Evolutionary conservation across 208 protist genomes (phyloP).

Genomic region (Leishmania amazonensis): DNA sequence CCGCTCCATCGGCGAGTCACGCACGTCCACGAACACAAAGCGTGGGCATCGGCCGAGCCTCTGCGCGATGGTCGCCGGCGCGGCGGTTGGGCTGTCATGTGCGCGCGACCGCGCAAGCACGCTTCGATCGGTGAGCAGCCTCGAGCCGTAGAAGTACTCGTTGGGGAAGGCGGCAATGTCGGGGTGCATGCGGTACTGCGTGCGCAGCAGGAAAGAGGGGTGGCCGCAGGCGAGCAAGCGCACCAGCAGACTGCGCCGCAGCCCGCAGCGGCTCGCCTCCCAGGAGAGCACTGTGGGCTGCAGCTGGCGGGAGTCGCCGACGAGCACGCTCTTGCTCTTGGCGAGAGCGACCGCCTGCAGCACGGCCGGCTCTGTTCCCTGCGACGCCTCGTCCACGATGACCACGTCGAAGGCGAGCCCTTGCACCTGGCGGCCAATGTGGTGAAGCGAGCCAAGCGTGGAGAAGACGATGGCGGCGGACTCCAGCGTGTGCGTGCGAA

Average conservation of each 20-base stretch:
- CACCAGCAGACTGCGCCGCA: slow-evolving; percentile 71
- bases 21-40: slow-evolving; percentile 79
- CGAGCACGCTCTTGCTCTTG: slow-evolving; percentile 62
- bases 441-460: slow-evolving; percentile 84
- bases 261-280: slow-evolving; percentile 52
- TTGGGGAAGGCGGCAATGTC: slow-evolving; percentile 88
- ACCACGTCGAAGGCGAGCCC: slow-evolving; percentile 73
- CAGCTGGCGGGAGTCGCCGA: slow-evolving; percentile 92
- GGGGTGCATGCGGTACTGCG: slow-evolving; percentile 93
- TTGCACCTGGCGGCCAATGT: slow-evolving; percentile 40
- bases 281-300: slow-evolving; percentile 86
- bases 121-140: slow-evolving; percentile 51
- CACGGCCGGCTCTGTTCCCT: slow-evolving; percentile 88
- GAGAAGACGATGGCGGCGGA: slow-evolving; percentile 60
- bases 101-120: slow-evolving; percentile 30
- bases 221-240: slow-evolving; percentile 71
- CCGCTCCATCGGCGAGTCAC: slow-evolving; percentile 47
- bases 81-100: neutral
- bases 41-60: slow-evolving; percentile 35
- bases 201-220: slow-evolving; percentile 67
- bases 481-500: slow-evolving; percentile 38
- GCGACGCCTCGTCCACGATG: slow-evolving; percentile 93
- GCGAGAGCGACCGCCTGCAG: slow-evolving; percentile 74
- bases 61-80: slow-evolving; percentile 18
- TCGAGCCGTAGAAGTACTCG: slow-evolving; percentile 72